Conservation (phyloP, 2,329 filamentous ascomycete species). For the Drechmeria coniospora region DNA sequence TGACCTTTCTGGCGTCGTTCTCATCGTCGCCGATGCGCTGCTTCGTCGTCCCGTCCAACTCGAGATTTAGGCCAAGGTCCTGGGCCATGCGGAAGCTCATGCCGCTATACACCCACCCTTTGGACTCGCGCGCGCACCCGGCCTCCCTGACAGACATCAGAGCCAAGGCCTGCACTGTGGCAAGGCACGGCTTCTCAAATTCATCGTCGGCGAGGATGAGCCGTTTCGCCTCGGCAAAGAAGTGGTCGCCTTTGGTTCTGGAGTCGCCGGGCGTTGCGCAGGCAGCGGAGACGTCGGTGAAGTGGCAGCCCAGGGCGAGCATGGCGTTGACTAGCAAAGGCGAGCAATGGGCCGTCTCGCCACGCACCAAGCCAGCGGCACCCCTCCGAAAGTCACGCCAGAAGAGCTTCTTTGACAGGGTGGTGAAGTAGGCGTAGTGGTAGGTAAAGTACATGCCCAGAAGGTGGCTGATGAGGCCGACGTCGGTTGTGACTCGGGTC, state of each 20-base stretch:
- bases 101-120: slow-evolving; percentile 95
- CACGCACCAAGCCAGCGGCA: slow-evolving; percentile 36
- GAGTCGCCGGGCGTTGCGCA: slow-evolving; percentile 58
- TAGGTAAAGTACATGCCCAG: slow-evolving; percentile 97
- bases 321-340: slow-evolving; percentile 85
- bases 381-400: slow-evolving; percentile 72
- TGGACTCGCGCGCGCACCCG: slow-evolving; percentile 83
- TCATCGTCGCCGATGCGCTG: slow-evolving; percentile 60
- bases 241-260: slow-evolving; percentile 84
- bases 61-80: slow-evolving; percentile 82
- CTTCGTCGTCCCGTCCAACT: slow-evolving; percentile 50
- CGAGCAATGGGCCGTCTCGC: slow-evolving; percentile 62
- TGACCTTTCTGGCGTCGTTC: slow-evolving; percentile 76
- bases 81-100: slow-evolving; percentile 98
- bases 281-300: slow-evolving; percentile 62
- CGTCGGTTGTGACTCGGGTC: slow-evolving; percentile 73
- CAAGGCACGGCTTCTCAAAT: slow-evolving; percentile 74
- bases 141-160: slow-evolving; percentile 95
- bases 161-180: slow-evolving; percentile 84
- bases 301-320: slow-evolving; percentile 84
- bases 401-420: slow-evolving; percentile 72
- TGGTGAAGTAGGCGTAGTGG: slow-evolving; percentile 95
- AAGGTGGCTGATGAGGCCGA: slow-evolving; percentile 66
- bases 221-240: slow-evolving; percentile 85
- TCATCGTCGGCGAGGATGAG: slow-evolving; percentile 84